These are phyloP conservation scores for Scleroderma citrinum DNA, from an alignment of 768 basidiomycete species.

Conservation along the genomic window DNA sequence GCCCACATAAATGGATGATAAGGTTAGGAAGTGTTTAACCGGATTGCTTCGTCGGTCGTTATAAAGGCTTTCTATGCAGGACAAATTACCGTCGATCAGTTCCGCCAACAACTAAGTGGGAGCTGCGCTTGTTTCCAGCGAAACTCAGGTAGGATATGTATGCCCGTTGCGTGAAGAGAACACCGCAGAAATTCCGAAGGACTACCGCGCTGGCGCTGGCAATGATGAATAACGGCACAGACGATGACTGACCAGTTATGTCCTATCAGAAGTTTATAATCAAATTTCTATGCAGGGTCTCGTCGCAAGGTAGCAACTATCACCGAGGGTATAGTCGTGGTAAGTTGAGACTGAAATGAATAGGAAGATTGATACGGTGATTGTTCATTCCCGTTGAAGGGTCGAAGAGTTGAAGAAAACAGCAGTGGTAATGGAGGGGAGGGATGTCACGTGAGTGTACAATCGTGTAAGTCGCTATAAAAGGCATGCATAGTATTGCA, in stretches of 20 bases:
- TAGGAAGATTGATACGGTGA: background rate
- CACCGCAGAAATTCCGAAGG: background rate
- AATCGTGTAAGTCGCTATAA: slow-evolving; percentile 14
- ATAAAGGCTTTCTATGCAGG: background rate
- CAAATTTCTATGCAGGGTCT: background rate
- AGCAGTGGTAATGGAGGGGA: background rate
- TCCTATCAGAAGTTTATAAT: background rate
- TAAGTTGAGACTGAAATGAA: too few species aligned
- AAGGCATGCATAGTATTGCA: slow-evolving; percentile 19
- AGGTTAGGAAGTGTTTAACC: background rate
- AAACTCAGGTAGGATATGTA: too few species aligned
- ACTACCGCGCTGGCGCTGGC: too few species aligned
- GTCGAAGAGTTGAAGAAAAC: background rate
- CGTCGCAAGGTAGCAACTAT: background rate
- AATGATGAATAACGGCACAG: too few species aligned
- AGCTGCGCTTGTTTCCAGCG: background rate
- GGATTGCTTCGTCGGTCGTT: background rate
- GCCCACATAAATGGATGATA: background rate
- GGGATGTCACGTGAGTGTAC: background rate
- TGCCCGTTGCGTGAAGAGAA: too few species aligned
- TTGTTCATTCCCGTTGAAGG: background rate
- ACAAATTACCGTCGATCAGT: background rate
- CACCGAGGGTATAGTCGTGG: background rate
- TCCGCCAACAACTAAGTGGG: background rate
- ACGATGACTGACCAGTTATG: too few species aligned